Percentiles rank a stretch among this genome's conserved stretches.
Conservation (phyloP, 768 basidiomycete species). For the Lactarius psammicola region DNA sequence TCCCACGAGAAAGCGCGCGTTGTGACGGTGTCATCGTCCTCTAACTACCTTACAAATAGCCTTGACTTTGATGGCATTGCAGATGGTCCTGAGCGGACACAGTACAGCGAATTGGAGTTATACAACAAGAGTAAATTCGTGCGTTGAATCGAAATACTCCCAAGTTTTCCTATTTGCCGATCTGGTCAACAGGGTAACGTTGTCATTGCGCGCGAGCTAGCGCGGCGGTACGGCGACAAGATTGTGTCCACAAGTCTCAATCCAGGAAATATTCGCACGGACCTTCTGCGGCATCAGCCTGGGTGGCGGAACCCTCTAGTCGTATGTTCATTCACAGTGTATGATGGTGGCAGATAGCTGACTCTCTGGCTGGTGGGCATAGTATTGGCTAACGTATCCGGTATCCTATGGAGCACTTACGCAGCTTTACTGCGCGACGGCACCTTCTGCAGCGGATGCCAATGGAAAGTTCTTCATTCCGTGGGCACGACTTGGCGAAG, state of each 20-base stretch:
- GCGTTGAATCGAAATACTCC: conserved; percentile 16
- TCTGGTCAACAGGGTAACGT: conserved; percentile 38
- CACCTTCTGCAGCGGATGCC: no score
- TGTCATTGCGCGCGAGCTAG: no score
- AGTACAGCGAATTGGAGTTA: conserved; percentile 14
- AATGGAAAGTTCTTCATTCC: no score
- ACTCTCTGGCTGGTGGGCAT: not conserved
- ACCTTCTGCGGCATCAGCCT: conserved; percentile 17
- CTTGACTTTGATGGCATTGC: conserved; percentile 43
- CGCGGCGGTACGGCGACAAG: conserved; percentile 45
- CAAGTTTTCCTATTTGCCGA: not conserved
- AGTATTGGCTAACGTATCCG: conserved; percentile 6
- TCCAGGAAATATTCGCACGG: conserved; percentile 34
- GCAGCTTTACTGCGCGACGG: no score
- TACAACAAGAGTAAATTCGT: conserved; percentile 48
- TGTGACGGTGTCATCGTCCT: conserved; percentile 47
- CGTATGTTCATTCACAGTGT: not conserved
- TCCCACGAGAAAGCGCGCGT: conserved; percentile 46
- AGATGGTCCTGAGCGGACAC: conserved; percentile 33
- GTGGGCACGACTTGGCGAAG: no score
- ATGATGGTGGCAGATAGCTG: not conserved
- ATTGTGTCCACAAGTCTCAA: conserved; percentile 48
- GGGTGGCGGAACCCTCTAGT: not conserved
- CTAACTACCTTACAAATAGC: conserved; percentile 34
- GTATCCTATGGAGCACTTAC: no score